Conservation (phyloP, 202 grass and related monocot species). For the Bolboschoenoplectus hybrid region DNA sequence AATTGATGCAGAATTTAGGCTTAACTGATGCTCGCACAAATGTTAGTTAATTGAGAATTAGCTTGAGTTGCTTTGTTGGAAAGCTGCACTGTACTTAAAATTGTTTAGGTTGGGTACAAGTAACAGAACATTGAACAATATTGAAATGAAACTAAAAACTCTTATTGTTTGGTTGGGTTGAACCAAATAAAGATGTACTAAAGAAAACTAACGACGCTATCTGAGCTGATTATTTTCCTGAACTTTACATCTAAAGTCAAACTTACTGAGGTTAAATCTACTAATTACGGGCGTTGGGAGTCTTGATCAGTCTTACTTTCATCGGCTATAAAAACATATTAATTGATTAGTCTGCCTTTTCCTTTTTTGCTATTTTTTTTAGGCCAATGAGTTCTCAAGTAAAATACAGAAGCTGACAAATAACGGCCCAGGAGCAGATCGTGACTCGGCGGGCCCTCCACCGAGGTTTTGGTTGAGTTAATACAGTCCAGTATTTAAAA, state of each 20-base stretch:
- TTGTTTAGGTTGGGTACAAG: slow-evolving; percentile 20
- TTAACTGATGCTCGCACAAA: not conserved
- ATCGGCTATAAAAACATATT: not conserved
- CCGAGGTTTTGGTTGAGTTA: slow-evolving; percentile 81
- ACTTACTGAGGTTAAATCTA: slow-evolving; percentile 22
- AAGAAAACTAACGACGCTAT: slow-evolving; percentile 36
- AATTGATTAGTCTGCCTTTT: slow-evolving; percentile 34
- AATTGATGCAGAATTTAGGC: slow-evolving; percentile 13
- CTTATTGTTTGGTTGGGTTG: slow-evolving; percentile 11
- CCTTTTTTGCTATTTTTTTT: slow-evolving; percentile 11
- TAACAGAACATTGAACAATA: not conserved
- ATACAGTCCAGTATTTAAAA: slow-evolving; percentile 32
- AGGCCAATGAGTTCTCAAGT: slow-evolving; percentile 91
- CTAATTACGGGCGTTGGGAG: slow-evolving; percentile 36
- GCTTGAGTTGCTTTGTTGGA: not conserved
- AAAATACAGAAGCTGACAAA: slow-evolving; percentile 91
- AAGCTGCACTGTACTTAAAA: not conserved
- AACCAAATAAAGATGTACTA: not conserved
- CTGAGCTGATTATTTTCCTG: slow-evolving; percentile 10
- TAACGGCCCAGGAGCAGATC: slow-evolving; percentile 58
- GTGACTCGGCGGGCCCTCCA: slow-evolving; percentile 46
- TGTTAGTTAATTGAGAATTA: not conserved
- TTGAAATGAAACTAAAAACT: not conserved
- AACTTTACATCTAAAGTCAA: slow-evolving; percentile 26
- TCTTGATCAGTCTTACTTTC: not conserved